Percentiles rank a stretch among this genome's conserved stretches.
Evolutionary conservation across 2,329 filamentous ascomycete species (phyloP).

Genomic region (Hypoxylon sp.): DNA sequence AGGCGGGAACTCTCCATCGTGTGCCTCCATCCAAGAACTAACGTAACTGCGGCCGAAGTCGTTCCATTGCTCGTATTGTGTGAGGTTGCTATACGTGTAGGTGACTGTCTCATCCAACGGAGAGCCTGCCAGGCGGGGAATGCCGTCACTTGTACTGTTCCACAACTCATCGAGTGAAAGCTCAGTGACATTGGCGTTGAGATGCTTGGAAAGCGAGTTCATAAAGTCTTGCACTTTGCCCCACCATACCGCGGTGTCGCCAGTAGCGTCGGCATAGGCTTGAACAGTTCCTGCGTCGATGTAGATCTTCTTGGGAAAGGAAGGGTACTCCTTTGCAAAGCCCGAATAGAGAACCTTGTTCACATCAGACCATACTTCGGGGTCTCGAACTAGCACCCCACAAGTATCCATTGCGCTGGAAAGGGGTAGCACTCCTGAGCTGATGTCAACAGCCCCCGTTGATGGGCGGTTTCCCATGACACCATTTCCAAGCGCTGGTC

Average conservation of each 20-base stretch:
- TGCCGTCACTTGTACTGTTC: neutral
- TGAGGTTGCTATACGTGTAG: neutral
- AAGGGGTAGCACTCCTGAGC: conserved; percentile 4
- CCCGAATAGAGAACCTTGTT: conserved; percentile 5
- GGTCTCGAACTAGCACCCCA: neutral
- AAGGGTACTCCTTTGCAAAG: conserved; percentile 6
- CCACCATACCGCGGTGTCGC: neutral
- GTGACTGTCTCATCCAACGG: neutral
- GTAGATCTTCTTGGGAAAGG: conserved; percentile 2
- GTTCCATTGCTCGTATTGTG: conserved; percentile 8
- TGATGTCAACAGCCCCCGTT: conserved; percentile 3
- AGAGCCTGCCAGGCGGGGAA: neutral
- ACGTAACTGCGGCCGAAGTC: neutral
- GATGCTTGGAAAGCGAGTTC: neutral
- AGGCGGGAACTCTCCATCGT: neutral
- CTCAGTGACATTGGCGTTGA: neutral
- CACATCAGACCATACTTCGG: neutral
- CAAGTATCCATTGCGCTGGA: conserved; percentile 5
- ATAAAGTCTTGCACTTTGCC: neutral
- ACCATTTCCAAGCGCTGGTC: neutral
- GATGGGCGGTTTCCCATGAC: conserved; percentile 8
- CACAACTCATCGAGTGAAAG: neutral
- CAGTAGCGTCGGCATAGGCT: neutral
- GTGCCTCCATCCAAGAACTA: neutral
- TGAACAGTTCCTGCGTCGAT: neutral